Conservation (phyloP, 2,329 filamentous ascomycete species). For the Atkinsonella texensis region DNA sequence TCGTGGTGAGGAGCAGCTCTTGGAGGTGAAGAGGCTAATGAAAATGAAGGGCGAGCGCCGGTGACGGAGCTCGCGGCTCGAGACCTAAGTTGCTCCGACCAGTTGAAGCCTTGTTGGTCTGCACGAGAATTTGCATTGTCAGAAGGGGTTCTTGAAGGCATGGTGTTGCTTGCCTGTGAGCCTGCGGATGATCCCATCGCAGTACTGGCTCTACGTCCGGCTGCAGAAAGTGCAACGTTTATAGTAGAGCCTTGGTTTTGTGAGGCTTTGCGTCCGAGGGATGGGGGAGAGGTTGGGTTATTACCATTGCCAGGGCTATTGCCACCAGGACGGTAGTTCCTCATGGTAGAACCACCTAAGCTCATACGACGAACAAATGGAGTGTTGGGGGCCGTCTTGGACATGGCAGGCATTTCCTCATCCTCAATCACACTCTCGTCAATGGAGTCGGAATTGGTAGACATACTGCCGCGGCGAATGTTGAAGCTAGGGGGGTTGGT, state of each 20-base stretch:
- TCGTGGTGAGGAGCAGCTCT: conserved; percentile 38
- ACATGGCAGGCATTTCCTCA: conserved; percentile 39
- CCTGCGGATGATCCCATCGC: conserved; percentile 19
- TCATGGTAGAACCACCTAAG: conserved; percentile 71
- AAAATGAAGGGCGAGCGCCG: conserved; percentile 44
- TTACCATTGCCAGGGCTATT: conserved; percentile 53
- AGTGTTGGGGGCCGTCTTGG: conserved; percentile 51
- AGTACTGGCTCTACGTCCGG: conserved; percentile 26
- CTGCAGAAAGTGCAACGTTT: conserved; percentile 21
- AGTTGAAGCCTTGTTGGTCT: conserved; percentile 87
- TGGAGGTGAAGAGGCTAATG: conserved; percentile 36
- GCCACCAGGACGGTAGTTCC: conserved; percentile 37
- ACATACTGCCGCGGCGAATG: conserved; percentile 54
- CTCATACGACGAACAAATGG: conserved; percentile 80
- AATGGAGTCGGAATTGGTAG: conserved; percentile 53
- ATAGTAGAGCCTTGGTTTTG: conserved; percentile 18
- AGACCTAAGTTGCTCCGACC: conserved; percentile 88
- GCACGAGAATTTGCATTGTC: conserved; percentile 47
- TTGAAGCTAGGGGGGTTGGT: conserved; percentile 38
- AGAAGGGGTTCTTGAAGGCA: conserved; percentile 48
- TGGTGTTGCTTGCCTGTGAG: conserved; percentile 48
- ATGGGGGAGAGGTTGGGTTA: conserved; percentile 31
- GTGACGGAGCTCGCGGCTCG: conserved; percentile 72
- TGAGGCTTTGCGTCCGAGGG: conserved; percentile 22
- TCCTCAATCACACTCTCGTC: conserved; percentile 68